A percentile compares a stretch with the other conserved stretches of the same genome.
phyloP scores from a whole-genome alignment of 495 filamentous ascomycete genomes.

The Xylaria sp. region DNA sequence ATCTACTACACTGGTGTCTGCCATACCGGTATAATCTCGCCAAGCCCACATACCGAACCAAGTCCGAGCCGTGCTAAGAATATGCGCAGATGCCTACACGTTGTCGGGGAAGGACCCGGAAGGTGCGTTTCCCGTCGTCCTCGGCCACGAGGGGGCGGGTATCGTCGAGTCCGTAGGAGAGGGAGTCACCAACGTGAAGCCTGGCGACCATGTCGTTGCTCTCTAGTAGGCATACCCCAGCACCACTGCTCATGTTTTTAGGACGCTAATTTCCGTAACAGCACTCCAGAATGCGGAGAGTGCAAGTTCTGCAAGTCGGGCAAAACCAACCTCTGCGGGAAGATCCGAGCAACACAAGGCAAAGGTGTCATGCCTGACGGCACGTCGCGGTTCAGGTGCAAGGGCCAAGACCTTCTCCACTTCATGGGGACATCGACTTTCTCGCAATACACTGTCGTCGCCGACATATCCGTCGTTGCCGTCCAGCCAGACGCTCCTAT shows the following conservation, averaged over 20 bases:
- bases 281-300: constrained; percentile 93
- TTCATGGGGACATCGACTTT: constrained; percentile 99
- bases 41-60: constrained; percentile 35
- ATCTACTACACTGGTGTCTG: constrained; percentile 98
- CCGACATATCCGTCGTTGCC: constrained; percentile 96
- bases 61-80: constrained; percentile 32
- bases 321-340: constrained; percentile 99
- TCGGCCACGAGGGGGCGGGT: constrained; percentile 96
- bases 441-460: constrained; percentile 97
- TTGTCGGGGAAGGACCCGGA: constrained; percentile 98
- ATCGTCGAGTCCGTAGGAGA: constrained; percentile 97
- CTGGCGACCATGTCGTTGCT: constrained; percentile 91
- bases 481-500: constrained; percentile 91
- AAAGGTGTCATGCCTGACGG: constrained; percentile 97
- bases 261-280: constrained; percentile 45
- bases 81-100: constrained; percentile 86
- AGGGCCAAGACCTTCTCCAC: constrained; percentile 92
- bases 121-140: constrained; percentile 94
- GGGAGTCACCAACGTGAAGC: constrained; percentile 91
- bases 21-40: constrained; percentile 77
- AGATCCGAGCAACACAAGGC: constrained; percentile 97
- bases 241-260: neutral
- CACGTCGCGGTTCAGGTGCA: constrained; percentile 92
- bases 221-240: constrained; percentile 75
- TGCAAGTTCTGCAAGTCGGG: constrained; percentile 99